Conservation (phyloP, 371 early-diverging fungal genomes). For the Circinella minor region DNA sequence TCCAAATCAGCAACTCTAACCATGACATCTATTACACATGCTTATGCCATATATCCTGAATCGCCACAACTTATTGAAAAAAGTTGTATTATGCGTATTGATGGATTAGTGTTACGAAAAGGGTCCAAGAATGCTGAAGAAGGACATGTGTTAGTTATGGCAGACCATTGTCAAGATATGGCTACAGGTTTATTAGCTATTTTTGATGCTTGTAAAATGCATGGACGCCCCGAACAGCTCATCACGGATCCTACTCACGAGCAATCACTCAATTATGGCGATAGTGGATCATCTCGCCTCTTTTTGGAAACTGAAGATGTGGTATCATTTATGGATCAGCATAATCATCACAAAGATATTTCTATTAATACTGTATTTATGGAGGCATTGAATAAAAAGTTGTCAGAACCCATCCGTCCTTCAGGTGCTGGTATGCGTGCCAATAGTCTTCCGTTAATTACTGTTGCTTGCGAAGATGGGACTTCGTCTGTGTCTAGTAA, state of each 20-base stretch:
- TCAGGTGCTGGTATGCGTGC: slow-evolving; percentile 25
- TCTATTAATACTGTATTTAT: slow-evolving; percentile 5
- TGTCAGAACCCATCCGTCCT: slow-evolving; percentile 21
- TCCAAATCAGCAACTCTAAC: slow-evolving; percentile 56
- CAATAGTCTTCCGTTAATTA: slow-evolving; percentile 47
- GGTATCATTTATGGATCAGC: slow-evolving; percentile 24
- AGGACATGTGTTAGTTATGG: slow-evolving; percentile 47
- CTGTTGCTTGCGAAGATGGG: slow-evolving; percentile 28
- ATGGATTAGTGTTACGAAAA: slow-evolving; percentile 33
- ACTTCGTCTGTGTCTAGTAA: background rate
- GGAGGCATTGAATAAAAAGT: slow-evolving; percentile 17
- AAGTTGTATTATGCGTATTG: slow-evolving; percentile 49
- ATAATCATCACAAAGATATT: background rate
- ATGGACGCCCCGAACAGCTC: slow-evolving; percentile 46
- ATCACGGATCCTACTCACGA: slow-evolving; percentile 27
- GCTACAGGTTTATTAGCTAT: slow-evolving; percentile 43
- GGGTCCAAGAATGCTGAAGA: slow-evolving; percentile 18
- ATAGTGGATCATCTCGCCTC: slow-evolving; percentile 25
- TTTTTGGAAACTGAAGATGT: slow-evolving; percentile 41
- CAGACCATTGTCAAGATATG: slow-evolving; percentile 42
- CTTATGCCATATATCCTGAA: slow-evolving; percentile 78
- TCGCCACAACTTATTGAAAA: slow-evolving; percentile 49
- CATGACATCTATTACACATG: slow-evolving; percentile 59
- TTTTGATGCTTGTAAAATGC: slow-evolving; percentile 53
- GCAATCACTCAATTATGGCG: slow-evolving; percentile 41